Base-by-base conservation (phyloP, 331 rosid species). In the Dryas integrifolia region DNA sequence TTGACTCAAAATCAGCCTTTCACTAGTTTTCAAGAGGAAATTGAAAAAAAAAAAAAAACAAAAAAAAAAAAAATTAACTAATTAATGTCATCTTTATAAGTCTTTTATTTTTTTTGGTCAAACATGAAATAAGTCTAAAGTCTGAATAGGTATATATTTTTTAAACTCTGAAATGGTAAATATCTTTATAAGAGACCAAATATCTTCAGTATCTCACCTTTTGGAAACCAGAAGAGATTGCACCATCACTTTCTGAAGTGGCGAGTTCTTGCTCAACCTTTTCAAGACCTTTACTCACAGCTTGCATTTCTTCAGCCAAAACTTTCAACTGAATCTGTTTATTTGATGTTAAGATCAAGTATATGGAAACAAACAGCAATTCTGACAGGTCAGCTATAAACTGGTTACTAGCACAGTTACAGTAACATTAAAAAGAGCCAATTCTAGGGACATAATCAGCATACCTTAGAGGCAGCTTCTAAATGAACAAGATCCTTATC, bases 251-350 rank as follows among this genome's bases (percentile, higher is more conserved):
- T 80, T 86, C 97, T 67, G 98, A 88, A 79, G 91, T 87, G 79
- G 90, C 58, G 24, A 94, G 96, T 83, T 94, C 98, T 75, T 91
- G 92, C 90, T 91, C 98, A 79, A 94, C 97, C 78, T 94, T 94
- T 81, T 94, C 98, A 40, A 94, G 88, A 80, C 98, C 98, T 88
- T 89, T 94, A 77, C 93, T 92, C 79, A 94, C 98, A 14, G 98
- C 97, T 86, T 94, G 98, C 98, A 94, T 94, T 84, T 94, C 98
- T 84, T 94, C 98, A 78, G 98, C 98, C 85, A 94, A 86, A 72
- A 88, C 95, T 85, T 94, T 94, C 77, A 94, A 85, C 84, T 87
- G 98, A 85, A 91, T 94, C 98, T 94, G 84, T 43, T 83, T 65
- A 57, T 75, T 74, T 69, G 80, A 81, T 46, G 51, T 43, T 57